These are phyloP conservation scores for Nakaseomyces kungkrabaensis DNA, from an alignment of 1,139 yeast genomes.

Conservation along the genomic window DNA sequence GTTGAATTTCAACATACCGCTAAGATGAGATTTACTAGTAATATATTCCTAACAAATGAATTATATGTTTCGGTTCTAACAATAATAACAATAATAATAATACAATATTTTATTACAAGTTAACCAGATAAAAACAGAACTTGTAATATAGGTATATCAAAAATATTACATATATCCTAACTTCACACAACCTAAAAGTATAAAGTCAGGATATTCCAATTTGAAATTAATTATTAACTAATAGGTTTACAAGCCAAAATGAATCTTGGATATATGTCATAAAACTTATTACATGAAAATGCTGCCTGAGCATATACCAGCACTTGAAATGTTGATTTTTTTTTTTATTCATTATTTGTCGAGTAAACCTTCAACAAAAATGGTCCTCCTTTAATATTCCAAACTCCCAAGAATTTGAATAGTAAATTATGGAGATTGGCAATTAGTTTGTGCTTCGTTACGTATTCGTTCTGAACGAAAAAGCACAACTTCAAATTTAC, in stretches of 20 bases:
- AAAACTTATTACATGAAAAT: not conserved
- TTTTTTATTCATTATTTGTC: not conserved
- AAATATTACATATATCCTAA: conserved; percentile 1
- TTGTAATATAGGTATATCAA: not conserved
- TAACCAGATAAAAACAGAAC: not conserved
- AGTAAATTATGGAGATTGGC: not conserved
- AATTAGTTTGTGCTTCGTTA: too few species aligned
- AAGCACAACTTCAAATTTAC: too few species aligned
- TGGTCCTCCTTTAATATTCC: too few species aligned
- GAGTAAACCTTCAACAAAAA: not conserved
- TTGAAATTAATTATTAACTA: conserved; percentile 1
- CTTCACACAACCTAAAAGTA: not conserved
- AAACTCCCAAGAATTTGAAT: not conserved
- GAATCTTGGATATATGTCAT: not conserved
- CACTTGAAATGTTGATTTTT: not conserved
- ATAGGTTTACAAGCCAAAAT: not conserved
- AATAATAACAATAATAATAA: not conserved
- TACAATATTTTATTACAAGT: not conserved
- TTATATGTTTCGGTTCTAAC: not conserved
- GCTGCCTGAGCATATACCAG: not conserved
- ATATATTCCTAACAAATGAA: not conserved
- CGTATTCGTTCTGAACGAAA: not conserved
- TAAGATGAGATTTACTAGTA: too few species aligned
- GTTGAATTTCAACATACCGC: too few species aligned
- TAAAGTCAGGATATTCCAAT: not conserved